Evolutionary conservation across 331 rosid species (phyloP).

Genomic region (Malus hybrid): DNA sequence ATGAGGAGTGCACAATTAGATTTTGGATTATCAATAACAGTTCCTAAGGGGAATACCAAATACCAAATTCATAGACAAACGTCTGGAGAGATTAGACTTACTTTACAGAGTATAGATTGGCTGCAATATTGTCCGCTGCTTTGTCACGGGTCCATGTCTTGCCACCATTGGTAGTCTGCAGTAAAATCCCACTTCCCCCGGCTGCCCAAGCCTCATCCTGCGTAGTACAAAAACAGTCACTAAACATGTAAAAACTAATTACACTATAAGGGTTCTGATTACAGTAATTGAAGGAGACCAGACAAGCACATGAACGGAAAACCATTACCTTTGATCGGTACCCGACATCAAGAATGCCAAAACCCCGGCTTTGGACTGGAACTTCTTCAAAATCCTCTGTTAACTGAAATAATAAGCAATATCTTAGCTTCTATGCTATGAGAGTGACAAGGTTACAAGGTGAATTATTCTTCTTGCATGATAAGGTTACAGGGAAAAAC

Average conservation of each 20-base stretch:
- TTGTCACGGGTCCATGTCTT: conserved; percentile 93
- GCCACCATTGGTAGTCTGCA: conserved; percentile 91
- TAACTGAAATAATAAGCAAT: conserved; percentile 43
- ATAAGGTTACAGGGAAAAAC: background rate
- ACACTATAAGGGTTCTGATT: background rate
- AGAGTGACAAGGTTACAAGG: conserved; percentile 4
- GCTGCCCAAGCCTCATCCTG: conserved; percentile 99
- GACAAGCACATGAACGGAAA: background rate
- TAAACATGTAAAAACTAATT: background rate
- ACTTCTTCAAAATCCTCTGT: conserved; percentile 92
- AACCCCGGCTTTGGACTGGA: conserved; percentile 96
- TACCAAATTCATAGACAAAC: background rate
- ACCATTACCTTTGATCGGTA: conserved; percentile 70
- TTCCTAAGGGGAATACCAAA: too few species aligned
- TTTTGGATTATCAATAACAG: too few species aligned
- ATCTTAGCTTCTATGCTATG: conserved; percentile 12
- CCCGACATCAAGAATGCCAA: conserved; percentile 96
- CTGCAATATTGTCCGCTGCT: conserved; percentile 97
- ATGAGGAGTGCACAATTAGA: too few species aligned
- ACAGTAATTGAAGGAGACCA: too few species aligned
- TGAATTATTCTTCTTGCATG: background rate
- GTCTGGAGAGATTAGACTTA: conserved; percentile 32
- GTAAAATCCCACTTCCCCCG: conserved; percentile 90
- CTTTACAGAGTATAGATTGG: conserved; percentile 94
- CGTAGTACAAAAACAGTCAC: background rate